phyloP scores from a whole-genome alignment of 345 rosid genomes.

The Salix brachista region DNA sequence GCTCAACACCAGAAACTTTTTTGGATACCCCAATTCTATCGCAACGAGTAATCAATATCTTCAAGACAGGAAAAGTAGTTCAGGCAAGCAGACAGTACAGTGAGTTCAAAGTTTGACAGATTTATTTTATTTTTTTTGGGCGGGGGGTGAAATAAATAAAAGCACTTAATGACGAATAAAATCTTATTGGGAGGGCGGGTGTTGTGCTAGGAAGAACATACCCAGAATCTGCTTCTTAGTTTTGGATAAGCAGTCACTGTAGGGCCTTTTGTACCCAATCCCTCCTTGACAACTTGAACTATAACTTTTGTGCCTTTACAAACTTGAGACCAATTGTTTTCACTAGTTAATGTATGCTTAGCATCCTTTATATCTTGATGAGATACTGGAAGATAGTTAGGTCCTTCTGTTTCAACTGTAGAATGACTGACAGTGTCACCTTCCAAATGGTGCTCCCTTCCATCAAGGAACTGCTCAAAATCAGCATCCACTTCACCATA shows the following conservation, averaged over 20 bases:
- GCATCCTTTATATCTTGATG: slow-evolving; percentile 31
- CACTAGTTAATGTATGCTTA: slow-evolving; percentile 24
- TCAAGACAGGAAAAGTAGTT: slow-evolving; percentile 24
- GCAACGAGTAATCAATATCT: slow-evolving; percentile 63
- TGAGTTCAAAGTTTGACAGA: background rate
- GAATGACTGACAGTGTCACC: slow-evolving; percentile 35
- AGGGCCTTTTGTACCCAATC: slow-evolving; percentile 91
- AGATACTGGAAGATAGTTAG: slow-evolving; percentile 30
- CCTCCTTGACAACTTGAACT: slow-evolving; percentile 98
- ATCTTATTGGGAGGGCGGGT: background rate
- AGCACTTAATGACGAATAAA: background rate
- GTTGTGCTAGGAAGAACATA: slow-evolving; percentile 24
- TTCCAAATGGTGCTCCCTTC: slow-evolving; percentile 38
- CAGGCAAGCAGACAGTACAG: slow-evolving; percentile 16
- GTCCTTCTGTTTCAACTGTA: slow-evolving; percentile 31
- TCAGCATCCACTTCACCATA: slow-evolving; percentile 43
- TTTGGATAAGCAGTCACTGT: slow-evolving; percentile 86
- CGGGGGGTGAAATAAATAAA: background rate
- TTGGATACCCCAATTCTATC: slow-evolving; percentile 76
- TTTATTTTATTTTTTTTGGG: background rate
- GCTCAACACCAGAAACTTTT: slow-evolving; percentile 73
- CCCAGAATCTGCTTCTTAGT: slow-evolving; percentile 95
- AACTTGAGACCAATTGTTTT: slow-evolving; percentile 70
- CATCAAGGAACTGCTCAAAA: slow-evolving; percentile 42
- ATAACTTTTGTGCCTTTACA: slow-evolving; percentile 84